These are phyloP conservation scores for Oryza nivara DNA, from an alignment of 176 grass and related monocot genomes.

Conservation along the genomic window DNA sequence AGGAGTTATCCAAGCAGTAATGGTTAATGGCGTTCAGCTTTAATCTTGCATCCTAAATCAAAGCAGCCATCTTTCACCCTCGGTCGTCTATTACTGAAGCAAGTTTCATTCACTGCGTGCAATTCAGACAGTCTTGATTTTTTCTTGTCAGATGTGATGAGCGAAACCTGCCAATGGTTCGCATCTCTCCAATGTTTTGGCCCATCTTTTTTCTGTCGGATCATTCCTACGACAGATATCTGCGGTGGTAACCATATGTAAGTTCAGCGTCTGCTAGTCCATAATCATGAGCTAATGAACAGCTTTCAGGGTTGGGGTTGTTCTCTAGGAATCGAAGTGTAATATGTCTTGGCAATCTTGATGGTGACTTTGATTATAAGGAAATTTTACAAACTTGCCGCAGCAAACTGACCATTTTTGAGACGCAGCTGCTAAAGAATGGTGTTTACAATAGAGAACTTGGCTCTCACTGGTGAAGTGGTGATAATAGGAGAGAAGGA, in stretches of 20 bases:
- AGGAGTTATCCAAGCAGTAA: conserved; percentile 22
- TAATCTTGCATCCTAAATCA: not conserved
- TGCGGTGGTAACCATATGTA: not conserved
- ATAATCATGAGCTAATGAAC: not conserved
- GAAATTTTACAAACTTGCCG: not conserved
- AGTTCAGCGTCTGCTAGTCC: not conserved
- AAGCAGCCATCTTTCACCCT: not conserved
- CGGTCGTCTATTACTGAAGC: not conserved
- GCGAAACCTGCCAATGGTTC: not conserved
- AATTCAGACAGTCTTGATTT: not conserved
- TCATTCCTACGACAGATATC: not conserved
- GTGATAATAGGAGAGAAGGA: not conserved
- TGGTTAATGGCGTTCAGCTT: not conserved
- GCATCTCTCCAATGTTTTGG: not conserved
- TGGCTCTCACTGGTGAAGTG: not conserved
- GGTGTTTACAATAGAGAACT: not conserved
- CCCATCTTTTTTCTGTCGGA: not conserved
- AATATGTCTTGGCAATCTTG: not conserved
- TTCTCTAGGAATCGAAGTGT: not conserved
- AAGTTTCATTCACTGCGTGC: conserved; percentile 4
- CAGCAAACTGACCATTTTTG: not conserved
- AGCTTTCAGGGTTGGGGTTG: not conserved
- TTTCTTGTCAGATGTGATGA: not conserved
- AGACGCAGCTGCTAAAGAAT: not conserved
- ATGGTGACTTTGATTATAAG: not conserved